These are phyloP conservation scores for Mortierella sp. DNA, from an alignment of 371 early-diverging fungal species.

Conservation along the genomic window DNA sequence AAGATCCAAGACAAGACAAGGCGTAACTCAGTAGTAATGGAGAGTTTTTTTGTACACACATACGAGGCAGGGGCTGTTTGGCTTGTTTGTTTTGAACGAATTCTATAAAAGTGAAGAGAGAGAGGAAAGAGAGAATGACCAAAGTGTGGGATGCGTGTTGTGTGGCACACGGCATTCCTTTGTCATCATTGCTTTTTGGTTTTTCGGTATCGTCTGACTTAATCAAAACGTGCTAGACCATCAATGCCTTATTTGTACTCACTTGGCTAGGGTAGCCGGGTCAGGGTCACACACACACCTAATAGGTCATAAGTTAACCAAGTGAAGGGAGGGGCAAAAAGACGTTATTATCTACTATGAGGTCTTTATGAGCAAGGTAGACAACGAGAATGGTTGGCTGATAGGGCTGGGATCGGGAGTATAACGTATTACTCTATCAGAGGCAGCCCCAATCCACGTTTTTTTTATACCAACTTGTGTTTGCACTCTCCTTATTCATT, in stretches of 20 bases:
- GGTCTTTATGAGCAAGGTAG: background rate
- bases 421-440: background rate
- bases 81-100: too few relatives aligned
- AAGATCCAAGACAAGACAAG: too few relatives aligned
- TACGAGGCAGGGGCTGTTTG: too few relatives aligned
- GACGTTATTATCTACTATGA: background rate
- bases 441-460: background rate
- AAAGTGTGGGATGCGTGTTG: background rate
- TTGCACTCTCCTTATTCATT: background rate
- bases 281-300: background rate
- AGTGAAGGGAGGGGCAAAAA: background rate
- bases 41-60: too few relatives aligned
- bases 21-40: too few relatives aligned
- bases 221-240: background rate
- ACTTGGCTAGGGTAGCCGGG: background rate
- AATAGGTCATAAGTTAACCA: background rate
- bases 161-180: conserved; percentile 1
- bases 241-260: background rate
- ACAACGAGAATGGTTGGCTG: background rate
- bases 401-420: background rate
- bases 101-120: too few relatives aligned
- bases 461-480: background rate
- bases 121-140: background rate
- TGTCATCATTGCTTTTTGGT: background rate
- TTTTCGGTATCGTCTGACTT: background rate